Evolutionary conservation across 1,284 basidiomycete species (phyloP).

Genomic region (Malassezia furfur): DNA sequence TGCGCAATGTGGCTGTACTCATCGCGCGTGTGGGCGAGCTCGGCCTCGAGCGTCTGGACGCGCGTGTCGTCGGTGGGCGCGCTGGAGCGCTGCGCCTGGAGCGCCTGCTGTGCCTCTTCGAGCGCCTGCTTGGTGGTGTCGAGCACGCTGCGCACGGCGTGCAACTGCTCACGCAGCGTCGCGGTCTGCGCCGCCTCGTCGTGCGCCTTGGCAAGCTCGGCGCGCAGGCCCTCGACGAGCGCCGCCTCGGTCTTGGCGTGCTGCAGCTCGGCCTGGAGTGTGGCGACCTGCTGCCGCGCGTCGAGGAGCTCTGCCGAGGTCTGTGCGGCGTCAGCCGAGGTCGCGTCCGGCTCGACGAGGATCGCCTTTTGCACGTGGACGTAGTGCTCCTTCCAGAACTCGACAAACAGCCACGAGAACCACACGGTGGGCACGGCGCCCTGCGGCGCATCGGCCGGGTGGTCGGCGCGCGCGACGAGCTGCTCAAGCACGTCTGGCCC

Average conservation of each 20-base stretch:
- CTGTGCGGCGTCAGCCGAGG: constrained; percentile 21
- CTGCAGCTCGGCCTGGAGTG: constrained; percentile 22
- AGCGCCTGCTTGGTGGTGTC: not conserved
- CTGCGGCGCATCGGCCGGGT: constrained; percentile 18
- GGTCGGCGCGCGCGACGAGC: constrained; percentile 8
- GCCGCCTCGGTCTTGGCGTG: constrained; percentile 13
- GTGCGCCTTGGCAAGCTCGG: constrained; percentile 10
- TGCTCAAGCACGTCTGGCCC: constrained; percentile 61
- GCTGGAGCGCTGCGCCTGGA: not conserved
- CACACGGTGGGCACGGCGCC: constrained; percentile 55
- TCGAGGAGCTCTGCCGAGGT: constrained; percentile 36
- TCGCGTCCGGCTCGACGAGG: constrained; percentile 30
- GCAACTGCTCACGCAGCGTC: constrained; percentile 13
- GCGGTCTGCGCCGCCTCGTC: constrained; percentile 16
- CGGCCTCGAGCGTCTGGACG: not conserved
- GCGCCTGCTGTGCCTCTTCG: not conserved
- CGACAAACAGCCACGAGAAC: constrained; percentile 98
- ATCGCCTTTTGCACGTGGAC: constrained; percentile 33
- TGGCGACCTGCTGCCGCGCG: constrained; percentile 34
- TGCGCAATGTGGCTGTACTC: not conserved
- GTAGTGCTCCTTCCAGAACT: constrained; percentile 92
- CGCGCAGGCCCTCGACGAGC: constrained; percentile 11
- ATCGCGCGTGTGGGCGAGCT: not conserved
- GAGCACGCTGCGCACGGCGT: not conserved
- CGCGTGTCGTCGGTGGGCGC: not conserved